A percentile compares a stretch with the other conserved stretches of the same genome.
phyloP scores from a whole-genome alignment of 176 grass and related monocot genomes.

The Oryza officinalis region DNA sequence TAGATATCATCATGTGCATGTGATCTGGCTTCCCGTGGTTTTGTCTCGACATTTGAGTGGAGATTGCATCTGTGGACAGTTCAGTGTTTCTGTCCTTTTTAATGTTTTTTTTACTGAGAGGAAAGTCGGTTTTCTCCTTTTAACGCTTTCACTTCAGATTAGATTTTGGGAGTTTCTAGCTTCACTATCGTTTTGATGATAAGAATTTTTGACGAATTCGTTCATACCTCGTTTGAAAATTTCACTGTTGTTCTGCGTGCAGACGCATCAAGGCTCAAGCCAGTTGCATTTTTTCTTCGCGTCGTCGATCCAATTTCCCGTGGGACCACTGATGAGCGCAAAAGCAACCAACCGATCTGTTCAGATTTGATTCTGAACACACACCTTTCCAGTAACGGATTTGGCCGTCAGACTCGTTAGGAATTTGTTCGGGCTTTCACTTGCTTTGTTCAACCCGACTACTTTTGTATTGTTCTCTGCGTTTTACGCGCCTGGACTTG shows the following conservation, averaged over 20 bases:
- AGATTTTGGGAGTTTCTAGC: neutral
- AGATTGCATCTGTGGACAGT: neutral
- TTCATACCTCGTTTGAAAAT: neutral
- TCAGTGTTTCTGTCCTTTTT: neutral
- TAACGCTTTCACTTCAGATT: neutral
- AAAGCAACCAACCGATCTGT: neutral
- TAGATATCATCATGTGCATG: neutral
- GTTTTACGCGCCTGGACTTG: constrained; percentile 3
- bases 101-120: neutral
- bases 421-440: constrained; percentile 24
- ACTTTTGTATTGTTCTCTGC: constrained; percentile 14
- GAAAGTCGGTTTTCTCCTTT: neutral
- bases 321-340: neutral
- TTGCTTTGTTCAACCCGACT: neutral
- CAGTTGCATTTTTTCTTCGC: neutral
- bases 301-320: constrained; percentile 11
- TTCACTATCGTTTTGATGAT: neutral
- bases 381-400: neutral
- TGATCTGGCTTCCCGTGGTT: neutral
- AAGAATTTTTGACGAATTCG: neutral
- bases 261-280: neutral
- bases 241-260: neutral
- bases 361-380: no score
- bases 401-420: neutral
- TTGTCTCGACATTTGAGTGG: neutral